A percentile compares a stretch with the other conserved stretches of the same genome.
phyloP scores from a whole-genome alignment of 257 asterid genomes.

The Nyctanthes arbortristis region DNA sequence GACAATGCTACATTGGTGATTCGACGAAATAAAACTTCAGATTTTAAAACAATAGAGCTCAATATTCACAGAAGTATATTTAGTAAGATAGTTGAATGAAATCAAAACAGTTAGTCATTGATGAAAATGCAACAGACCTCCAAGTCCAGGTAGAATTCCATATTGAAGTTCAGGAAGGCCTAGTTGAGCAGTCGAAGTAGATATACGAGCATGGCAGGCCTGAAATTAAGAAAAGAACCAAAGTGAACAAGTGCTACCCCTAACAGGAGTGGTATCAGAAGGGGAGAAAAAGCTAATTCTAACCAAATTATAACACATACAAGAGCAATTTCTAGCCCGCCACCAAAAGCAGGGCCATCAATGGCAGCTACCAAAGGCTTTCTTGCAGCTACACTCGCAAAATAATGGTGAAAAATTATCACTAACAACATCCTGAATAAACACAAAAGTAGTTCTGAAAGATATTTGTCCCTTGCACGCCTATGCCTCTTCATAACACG shows the following conservation, averaged over 20 bases:
- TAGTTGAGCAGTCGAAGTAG: slow-evolving; percentile 52
- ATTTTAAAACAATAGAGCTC: not conserved
- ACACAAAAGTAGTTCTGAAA: no score
- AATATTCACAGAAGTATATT: not conserved
- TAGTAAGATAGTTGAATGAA: not conserved
- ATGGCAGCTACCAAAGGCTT: slow-evolving; percentile 74
- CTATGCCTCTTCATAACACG: not conserved
- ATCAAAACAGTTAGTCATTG: not conserved
- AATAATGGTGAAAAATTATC: slow-evolving; percentile 3
- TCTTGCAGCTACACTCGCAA: slow-evolving; percentile 40
- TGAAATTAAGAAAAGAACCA: slow-evolving; percentile 19
- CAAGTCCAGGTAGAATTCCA: slow-evolving; percentile 64
- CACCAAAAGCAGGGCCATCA: slow-evolving; percentile 67
- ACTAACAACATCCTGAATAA: not conserved
- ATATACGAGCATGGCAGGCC: slow-evolving; percentile 65
- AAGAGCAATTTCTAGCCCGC: slow-evolving; percentile 71
- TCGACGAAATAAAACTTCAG: not conserved
- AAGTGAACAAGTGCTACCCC: not conserved
- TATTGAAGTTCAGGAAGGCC: slow-evolving; percentile 60
- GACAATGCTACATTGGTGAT: no score
- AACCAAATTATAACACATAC: slow-evolving; percentile 34
- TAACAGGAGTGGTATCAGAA: not conserved
- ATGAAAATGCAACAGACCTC: slow-evolving; percentile 36
- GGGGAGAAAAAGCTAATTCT: not conserved
- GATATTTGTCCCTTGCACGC: not conserved